Evolutionary conservation across 768 basidiomycete genomes (phyloP).

Genomic region (Pleurotus djamor): DNA sequence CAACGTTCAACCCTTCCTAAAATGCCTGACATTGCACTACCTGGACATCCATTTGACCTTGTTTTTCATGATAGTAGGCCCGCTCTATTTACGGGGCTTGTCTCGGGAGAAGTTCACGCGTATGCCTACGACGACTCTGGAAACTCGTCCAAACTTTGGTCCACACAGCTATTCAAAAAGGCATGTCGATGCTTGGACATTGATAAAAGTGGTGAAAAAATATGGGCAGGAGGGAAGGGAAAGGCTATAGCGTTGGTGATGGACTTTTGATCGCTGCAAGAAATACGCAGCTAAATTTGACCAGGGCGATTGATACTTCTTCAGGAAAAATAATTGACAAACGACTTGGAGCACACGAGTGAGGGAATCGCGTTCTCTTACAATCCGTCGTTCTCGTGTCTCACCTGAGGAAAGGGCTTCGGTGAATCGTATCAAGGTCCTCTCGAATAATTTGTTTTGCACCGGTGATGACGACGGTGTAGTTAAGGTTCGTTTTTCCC

Average conservation of each 20-base stretch:
- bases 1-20: background rate
- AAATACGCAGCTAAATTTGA: conserved; percentile 13
- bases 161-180: conserved; percentile 66
- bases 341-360: conserved; percentile 66
- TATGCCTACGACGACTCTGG: conserved; percentile 78
- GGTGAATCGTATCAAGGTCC: conserved; percentile 80
- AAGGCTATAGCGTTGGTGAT: conserved; percentile 72
- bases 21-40: conserved; percentile 65
- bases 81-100: conserved; percentile 73
- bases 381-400: conserved; percentile 8
- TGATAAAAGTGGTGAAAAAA: conserved; percentile 60
- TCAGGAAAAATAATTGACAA: conserved; percentile 51
- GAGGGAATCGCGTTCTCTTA: conserved; percentile 24
- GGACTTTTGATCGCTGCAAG: background rate
- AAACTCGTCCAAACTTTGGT: conserved; percentile 1
- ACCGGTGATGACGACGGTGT: conserved; percentile 95
- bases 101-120: conserved; percentile 83
- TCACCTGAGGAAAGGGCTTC: conserved; percentile 56
- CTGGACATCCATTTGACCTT: conserved; percentile 86
- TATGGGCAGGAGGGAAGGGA: conserved; percentile 83
- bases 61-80: conserved; percentile 77
- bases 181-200: conserved; percentile 78
- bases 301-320: conserved; percentile 52
- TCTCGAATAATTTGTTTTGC: conserved; percentile 69
- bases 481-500: conserved; percentile 61